These are phyloP conservation scores for Umbelopsis isabellina DNA, from an alignment of 192 early-diverging fungal genomes.

Conservation along the genomic window DNA sequence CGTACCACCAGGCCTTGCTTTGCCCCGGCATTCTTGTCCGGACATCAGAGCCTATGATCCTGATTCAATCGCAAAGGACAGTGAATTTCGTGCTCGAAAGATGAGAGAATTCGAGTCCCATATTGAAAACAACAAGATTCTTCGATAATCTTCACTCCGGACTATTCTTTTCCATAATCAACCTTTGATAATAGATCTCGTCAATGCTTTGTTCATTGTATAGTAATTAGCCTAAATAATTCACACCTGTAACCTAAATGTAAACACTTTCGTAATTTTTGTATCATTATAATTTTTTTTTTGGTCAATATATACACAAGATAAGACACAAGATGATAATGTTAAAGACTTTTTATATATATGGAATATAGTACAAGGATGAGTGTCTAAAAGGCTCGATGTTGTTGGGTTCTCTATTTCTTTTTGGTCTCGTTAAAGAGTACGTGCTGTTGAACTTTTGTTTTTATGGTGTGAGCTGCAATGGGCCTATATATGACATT, in stretches of 20 bases:
- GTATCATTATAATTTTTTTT: neutral
- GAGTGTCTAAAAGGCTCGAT: neutral
- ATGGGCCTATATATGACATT: neutral
- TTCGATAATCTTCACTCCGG: neutral
- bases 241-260: neutral
- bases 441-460: conserved; percentile 84
- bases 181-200: no score
- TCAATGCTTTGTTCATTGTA: neutral
- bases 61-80: neutral
- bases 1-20: no score
- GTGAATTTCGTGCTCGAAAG: neutral
- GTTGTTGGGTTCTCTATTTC: conserved; percentile 29
- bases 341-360: neutral
- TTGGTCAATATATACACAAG: neutral
- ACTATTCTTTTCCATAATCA: neutral
- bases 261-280: neutral
- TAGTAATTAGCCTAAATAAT: neutral
- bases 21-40: neutral
- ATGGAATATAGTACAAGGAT: conserved; percentile 1
- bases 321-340: neutral
- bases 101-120: conserved; percentile 8
- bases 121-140: neutral
- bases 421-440: conserved; percentile 89
- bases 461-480: neutral
- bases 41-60: neutral